phyloP scores from a whole-genome alignment of 2,329 filamentous ascomycete genomes.

The Aspergillus neotritici region DNA sequence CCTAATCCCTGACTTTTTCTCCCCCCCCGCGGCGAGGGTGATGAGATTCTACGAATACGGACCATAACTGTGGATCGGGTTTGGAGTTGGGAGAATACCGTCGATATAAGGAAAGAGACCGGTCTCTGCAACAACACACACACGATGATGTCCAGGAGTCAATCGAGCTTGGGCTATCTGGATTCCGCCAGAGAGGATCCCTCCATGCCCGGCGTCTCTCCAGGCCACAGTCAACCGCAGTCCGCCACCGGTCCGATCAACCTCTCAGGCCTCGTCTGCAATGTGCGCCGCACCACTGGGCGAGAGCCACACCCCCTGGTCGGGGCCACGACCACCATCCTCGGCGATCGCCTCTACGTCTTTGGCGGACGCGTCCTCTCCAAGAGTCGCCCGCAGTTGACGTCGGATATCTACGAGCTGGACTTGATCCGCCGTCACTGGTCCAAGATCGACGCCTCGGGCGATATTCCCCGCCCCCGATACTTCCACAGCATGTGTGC shows the following conservation, averaged over 20 bases:
- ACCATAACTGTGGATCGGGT: no score
- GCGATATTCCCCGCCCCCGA: conserved; percentile 80
- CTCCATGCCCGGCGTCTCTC: conserved; percentile 23
- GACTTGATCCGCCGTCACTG: conserved; percentile 88
- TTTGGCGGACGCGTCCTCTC: conserved; percentile 90
- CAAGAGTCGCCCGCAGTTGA: conserved; percentile 74
- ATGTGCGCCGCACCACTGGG: conserved; percentile 76
- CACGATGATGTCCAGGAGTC: conserved; percentile 36
- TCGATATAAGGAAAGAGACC: background rate
- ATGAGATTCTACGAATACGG: no score
- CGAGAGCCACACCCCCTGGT: conserved; percentile 86
- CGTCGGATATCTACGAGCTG: conserved; percentile 86
- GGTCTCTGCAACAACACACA: conserved; percentile 9
- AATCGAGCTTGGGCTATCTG: conserved; percentile 34
- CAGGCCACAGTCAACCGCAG: conserved; percentile 23
- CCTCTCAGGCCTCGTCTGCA: conserved; percentile 62
- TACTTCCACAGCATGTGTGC: conserved; percentile 98
- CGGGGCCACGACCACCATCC: conserved; percentile 87
- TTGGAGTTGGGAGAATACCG: no score
- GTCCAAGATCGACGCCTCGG: conserved; percentile 78
- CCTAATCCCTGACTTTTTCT: no score
- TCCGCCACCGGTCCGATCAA: conserved; percentile 48
- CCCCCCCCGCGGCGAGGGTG: no score
- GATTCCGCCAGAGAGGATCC: conserved; percentile 30
- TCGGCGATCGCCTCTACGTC: conserved; percentile 94